A percentile compares a stretch with the other conserved stretches of the same genome.
phyloP scores from a whole-genome alignment of 75 land plant genomes.

The Selaginella moellendorffii region DNA sequence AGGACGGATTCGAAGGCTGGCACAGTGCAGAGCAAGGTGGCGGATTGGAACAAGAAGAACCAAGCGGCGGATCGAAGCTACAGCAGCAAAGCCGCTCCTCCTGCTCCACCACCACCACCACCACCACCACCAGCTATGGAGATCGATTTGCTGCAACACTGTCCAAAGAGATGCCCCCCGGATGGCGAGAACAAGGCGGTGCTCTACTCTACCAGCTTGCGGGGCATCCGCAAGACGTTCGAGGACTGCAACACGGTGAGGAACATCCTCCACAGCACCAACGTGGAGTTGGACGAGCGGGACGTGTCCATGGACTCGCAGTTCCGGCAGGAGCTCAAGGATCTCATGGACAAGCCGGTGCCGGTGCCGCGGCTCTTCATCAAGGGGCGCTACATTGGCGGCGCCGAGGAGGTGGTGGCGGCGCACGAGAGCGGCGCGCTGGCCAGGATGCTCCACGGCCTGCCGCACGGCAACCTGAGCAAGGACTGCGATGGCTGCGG shows the following conservation, averaged over 20 bases:
- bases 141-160: not conserved
- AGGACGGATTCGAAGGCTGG: not conserved
- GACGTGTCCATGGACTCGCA: conserved; percentile 46
- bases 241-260: conserved; percentile 40
- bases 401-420: conserved; percentile 46
- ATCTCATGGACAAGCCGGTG: conserved; percentile 14
- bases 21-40: not conserved
- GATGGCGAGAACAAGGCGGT: conserved; percentile 19
- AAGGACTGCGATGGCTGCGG: conserved; percentile 42
- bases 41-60: not conserved
- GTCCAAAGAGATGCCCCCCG: conserved; percentile 4
- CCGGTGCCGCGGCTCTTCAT: conserved; percentile 45
- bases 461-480: conserved; percentile 15
- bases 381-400: conserved; percentile 44
- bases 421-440: conserved; percentile 56
- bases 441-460: conserved; percentile 28
- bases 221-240: conserved; percentile 37
- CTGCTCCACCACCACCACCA: not conserved
- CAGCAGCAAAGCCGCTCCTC: not conserved
- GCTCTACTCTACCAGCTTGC: conserved; percentile 41
- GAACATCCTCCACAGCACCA: conserved; percentile 27
- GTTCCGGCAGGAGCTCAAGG: conserved; percentile 30
- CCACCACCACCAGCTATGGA: not conserved
- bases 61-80: not conserved
- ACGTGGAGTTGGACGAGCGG: conserved; percentile 47